Evolutionary conservation across 257 asterid genomes (phyloP), one percentile per base, ranked within the genome.

Genomic region (Datura wrightii): DNA sequence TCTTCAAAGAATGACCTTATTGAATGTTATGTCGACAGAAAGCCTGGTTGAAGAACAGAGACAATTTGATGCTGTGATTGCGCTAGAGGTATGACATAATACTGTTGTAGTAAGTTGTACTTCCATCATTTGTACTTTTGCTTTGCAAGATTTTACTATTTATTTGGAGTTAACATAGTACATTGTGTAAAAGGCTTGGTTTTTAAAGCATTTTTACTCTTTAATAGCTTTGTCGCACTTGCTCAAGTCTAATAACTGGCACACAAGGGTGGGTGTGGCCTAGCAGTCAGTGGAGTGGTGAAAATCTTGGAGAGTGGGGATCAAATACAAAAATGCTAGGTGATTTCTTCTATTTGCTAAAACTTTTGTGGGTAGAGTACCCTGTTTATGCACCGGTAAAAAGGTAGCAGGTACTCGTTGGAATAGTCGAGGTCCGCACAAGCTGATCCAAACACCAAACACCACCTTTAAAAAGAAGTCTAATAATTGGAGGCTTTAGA

Each of bases 51-150:
- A 94, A 88, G 99, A 95, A 92, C 90, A 90, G 90, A 85, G 90
- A 83, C 87, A 92, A 71, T 95, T 92, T 86, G 98, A 97, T 88
- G 99, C 94, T 81, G 99, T 97, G 72, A 83, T 97, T 88, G 90
- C 99, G 44, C 88, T 95, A 86, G 99, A 97, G 97, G 99, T 97
- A 87, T 54, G 91, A 6, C 7, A 4, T 78, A 78, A 53, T 34
- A 78, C 15, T 24, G 46, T 14, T 13, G 3, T 52, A 14, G 46
- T 76, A 50, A 3, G 34, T 53, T 76, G 63, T 52, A 76, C 62
- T 76, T 76, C 3, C 62, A 76, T 76, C 46, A 34, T 31, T 31
- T 76, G 62, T 14, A 50, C 59, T 76, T 74, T 24, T 76, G 31
- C 31, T 76, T 48, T 31, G 8, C 19, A 74, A 74, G 41, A 44